Percentiles rank a stretch among this genome's conserved stretches.
Evolutionary conservation across 148 eudicot genomes (phyloP).

Genomic region (Simmondsia chinensis): DNA sequence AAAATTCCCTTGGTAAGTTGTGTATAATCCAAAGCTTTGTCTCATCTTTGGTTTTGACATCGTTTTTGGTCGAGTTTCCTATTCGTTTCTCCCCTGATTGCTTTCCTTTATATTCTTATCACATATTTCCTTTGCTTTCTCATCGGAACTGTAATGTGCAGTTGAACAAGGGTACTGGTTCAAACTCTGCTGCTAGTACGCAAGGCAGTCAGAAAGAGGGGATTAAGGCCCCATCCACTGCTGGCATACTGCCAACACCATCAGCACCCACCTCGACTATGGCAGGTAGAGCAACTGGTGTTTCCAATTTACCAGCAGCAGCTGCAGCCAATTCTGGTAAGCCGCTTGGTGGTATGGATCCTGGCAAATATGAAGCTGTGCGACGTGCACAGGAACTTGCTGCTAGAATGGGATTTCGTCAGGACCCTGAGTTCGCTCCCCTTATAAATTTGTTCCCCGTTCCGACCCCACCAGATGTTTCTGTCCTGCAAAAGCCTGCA

Average conservation of each 20-base stretch:
- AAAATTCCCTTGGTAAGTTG: constrained; percentile 55
- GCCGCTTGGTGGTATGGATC: constrained; percentile 35
- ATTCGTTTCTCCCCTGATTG: not conserved
- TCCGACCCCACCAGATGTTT: constrained; percentile 60
- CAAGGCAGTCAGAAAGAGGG: constrained; percentile 35
- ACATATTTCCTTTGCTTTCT: not conserved
- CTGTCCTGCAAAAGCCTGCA: constrained; percentile 71
- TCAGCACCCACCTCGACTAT: constrained; percentile 6
- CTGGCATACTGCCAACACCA: constrained; percentile 30
- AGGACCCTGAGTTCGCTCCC: constrained; percentile 90
- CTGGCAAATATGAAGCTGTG: constrained; percentile 70
- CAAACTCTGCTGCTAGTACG: constrained; percentile 16
- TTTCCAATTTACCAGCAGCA: constrained; percentile 22
- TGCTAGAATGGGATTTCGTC: constrained; percentile 90
- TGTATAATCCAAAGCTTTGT: not conserved
- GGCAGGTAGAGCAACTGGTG: constrained; percentile 11
- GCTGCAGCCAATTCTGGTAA: constrained; percentile 25
- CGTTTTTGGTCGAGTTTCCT: not conserved
- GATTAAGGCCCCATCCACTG: constrained; percentile 15
- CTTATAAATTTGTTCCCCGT: constrained; percentile 87
- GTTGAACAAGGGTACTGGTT: constrained; percentile 47
- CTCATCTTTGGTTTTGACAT: not conserved
- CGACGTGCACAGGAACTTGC: constrained; percentile 88
- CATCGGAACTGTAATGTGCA: constrained; percentile 26
- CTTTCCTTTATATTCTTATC: not conserved